Evolutionary conservation across 768 basidiomycete genomes (phyloP), one percentile per base, ranked within the genome.

Genomic region (Lactarius vividus): DNA sequence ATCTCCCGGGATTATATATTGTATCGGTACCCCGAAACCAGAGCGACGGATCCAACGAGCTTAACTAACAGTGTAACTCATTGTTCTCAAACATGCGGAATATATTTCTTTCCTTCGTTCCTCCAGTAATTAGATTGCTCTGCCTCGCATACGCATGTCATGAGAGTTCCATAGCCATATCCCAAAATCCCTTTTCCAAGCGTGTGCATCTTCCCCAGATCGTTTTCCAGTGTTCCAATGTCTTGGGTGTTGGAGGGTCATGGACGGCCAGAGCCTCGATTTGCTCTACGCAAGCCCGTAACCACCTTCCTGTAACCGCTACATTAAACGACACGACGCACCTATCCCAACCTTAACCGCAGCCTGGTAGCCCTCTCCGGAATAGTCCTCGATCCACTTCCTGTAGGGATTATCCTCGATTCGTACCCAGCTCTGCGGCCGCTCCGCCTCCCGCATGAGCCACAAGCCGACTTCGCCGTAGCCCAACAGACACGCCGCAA

Each of bases 401-500:
- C 80, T 80, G 75, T 96, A 97, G 5, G 86, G 84, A 71, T 96
- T 96, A 0, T 82, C 85, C 11, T 86, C 82, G 62, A 86, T 73
- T 40, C 79, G 72, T 23, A 89, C 83, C 82, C 86, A 87, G 26
- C 79, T 82, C 29, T 79, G 74, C 11, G 77, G 79, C 46, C 69
- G 71, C 40, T 78, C 72, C 1, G 81, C 82, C 65, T 88, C 81
- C 40, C 81, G 84, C 74, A 86, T 83, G 37, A 98, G 78, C 88
- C 93, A 92, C 46, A 92, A 77, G 1, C 94, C 95, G 0, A 95
- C 92, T 74, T 96, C 92, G 13, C 95, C 95, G 73, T 97, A 98
- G 2, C 95, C 96, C 0, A 96, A 77, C 10, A 96, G 79, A 73
- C 96, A 98, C 9, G 92, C 88, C 11, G 90, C 86, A 1, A 95